Evolutionary conservation across 1,139 yeast species (phyloP).

Genomic region (Eremothecium sinecaudum): DNA sequence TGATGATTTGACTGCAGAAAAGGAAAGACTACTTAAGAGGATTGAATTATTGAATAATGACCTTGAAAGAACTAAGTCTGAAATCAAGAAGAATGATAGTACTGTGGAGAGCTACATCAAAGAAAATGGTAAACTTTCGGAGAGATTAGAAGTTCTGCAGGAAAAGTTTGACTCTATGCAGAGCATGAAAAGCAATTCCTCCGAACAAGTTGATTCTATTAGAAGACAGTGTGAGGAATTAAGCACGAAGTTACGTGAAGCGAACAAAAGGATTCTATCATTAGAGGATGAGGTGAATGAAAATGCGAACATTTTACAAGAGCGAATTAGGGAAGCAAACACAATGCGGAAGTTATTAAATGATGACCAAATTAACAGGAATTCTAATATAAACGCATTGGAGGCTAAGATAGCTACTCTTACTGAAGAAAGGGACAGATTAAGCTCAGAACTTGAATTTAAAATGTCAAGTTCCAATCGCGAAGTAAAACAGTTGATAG

Average conservation of each 20-base stretch:
- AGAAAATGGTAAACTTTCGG: constrained; percentile 45
- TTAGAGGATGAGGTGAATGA: constrained; percentile 77
- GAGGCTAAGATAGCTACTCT: constrained; percentile 36
- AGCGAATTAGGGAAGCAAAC: constrained; percentile 67
- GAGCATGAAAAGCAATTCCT: constrained; percentile 40
- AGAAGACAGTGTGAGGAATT: constrained; percentile 76
- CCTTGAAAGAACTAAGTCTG: constrained; percentile 34
- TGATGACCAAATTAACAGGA: constrained; percentile 58
- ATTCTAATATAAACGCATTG: constrained; percentile 39
- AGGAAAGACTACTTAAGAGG: constrained; percentile 21
- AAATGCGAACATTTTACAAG: constrained; percentile 61
- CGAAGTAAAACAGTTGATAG: constrained; percentile 28
- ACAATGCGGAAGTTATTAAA: constrained; percentile 59
- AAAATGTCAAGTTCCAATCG: constrained; percentile 39
- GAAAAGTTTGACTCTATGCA: constrained; percentile 43
- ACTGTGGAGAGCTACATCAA: constrained; percentile 39
- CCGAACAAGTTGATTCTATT: constrained; percentile 47
- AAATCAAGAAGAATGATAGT: constrained; percentile 37
- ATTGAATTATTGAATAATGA: constrained; percentile 31
- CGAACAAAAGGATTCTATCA: constrained; percentile 49
- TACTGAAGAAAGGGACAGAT: constrained; percentile 49
- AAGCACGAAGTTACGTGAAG: constrained; percentile 56
- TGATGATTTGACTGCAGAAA: constrained; percentile 21
- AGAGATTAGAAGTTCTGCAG: constrained; percentile 43
- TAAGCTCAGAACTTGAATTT: constrained; percentile 47